phyloP scores from a whole-genome alignment of 306 rosid species.

The Canavalia ensiformis region DNA sequence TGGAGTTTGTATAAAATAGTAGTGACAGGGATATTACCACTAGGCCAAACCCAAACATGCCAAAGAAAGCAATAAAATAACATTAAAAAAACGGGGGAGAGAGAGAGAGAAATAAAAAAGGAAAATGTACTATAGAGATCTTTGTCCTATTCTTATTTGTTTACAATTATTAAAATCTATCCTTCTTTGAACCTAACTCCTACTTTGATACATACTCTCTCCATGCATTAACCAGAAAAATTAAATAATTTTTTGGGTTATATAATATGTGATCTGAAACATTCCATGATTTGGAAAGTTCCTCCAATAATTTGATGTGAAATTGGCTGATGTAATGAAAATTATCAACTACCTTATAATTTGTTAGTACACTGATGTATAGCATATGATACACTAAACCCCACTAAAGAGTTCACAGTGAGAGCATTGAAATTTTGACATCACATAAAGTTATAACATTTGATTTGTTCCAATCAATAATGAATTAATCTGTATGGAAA shows the following conservation, averaged over 20 bases:
- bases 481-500: slow-evolving; percentile 11
- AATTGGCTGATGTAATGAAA: slow-evolving; percentile 57
- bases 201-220: slow-evolving; percentile 39
- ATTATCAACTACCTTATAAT: slow-evolving; percentile 42
- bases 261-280: slow-evolving; percentile 37
- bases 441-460: slow-evolving; percentile 25
- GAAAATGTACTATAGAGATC: slow-evolving; percentile 34
- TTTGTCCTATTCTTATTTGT: slow-evolving; percentile 38
- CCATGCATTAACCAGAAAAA: slow-evolving; percentile 34
- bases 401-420: slow-evolving; percentile 53
- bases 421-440: slow-evolving; percentile 50
- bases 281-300: slow-evolving; percentile 44
- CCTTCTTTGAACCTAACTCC: slow-evolving; percentile 54
- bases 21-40: slow-evolving; percentile 53
- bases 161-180: slow-evolving; percentile 24
- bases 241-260: neutral
- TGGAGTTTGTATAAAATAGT: slow-evolving; percentile 48
- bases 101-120: too few species aligned
- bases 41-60: slow-evolving; percentile 38
- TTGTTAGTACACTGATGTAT: slow-evolving; percentile 30
- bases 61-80: slow-evolving; percentile 26
- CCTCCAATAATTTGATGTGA: slow-evolving; percentile 53
- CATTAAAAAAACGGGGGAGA: neutral
- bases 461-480: slow-evolving; percentile 44
- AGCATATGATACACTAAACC: slow-evolving; percentile 44